Percentiles rank a stretch among this genome's conserved stretches.
phyloP scores from a whole-genome alignment of 169 alveolate genomes.

The Plasmodium relictum region DNA sequence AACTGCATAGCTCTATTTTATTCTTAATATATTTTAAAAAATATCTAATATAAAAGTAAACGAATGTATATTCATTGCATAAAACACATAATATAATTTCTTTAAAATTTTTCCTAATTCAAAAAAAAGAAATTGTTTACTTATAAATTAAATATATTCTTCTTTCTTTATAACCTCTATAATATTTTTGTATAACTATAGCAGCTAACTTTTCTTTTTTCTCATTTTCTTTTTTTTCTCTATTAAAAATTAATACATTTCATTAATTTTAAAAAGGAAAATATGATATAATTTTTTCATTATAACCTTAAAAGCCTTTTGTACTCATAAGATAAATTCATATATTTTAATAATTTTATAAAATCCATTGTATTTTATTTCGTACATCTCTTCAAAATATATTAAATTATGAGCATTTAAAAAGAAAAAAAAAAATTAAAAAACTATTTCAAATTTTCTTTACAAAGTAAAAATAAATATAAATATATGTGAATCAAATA shows the following conservation, averaged over 20 bases:
- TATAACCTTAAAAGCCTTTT: constrained; percentile 46
- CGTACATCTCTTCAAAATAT: neutral
- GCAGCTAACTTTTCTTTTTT: constrained; percentile 46
- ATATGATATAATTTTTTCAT: neutral
- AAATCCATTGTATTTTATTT: constrained; percentile 24
- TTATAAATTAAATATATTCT: constrained; percentile 39
- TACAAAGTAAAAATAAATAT: neutral
- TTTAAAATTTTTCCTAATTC: neutral
- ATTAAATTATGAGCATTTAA: neutral
- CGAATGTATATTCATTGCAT: neutral
- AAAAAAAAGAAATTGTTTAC: constrained; percentile 5
- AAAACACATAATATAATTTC: too few species aligned
- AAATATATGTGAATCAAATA: neutral
- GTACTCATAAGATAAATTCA: constrained; percentile 19
- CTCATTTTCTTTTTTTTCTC: constrained; percentile 50
- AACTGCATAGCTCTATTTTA: constrained; percentile 11
- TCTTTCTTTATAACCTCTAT: constrained; percentile 43
- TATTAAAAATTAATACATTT: constrained; percentile 7
- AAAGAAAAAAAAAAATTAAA: constrained; percentile 2
- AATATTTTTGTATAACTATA: constrained; percentile 39
- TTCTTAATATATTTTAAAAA: constrained; percentile 21
- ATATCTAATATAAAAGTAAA: constrained; percentile 13
- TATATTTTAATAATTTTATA: constrained; percentile 20
- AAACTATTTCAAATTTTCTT: neutral
- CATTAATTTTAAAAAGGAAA: constrained; percentile 5